Evolutionary conservation across 352 stramenopile species (phyloP).

Genomic region (Globisporangium alternatum): DNA sequence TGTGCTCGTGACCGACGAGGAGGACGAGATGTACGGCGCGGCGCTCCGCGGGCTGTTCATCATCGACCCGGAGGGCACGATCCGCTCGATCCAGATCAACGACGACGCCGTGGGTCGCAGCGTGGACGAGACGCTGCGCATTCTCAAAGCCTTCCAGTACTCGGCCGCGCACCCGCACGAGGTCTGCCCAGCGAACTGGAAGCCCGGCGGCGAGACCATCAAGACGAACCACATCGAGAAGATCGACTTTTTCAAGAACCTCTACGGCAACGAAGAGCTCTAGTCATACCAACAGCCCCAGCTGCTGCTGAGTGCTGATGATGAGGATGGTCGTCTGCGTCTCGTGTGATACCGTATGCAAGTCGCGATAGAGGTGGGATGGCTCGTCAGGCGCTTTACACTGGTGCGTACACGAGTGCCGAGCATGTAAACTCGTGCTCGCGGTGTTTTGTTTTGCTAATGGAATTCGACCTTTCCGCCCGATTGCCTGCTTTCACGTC

Average conservation of each 20-base stretch:
- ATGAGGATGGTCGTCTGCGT: background rate
- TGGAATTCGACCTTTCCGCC: no score
- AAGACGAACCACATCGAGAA: conserved; percentile 82
- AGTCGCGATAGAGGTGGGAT: no score
- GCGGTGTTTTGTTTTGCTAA: no score
- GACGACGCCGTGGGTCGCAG: conserved; percentile 79
- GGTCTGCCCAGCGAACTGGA: conserved; percentile 86
- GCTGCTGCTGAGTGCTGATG: background rate
- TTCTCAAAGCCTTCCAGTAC: conserved; percentile 87
- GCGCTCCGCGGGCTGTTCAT: conserved; percentile 80
- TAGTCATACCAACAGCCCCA: conserved; percentile 18
- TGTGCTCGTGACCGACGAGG: conserved; percentile 79
- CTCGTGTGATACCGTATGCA: background rate
- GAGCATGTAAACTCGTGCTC: no score
- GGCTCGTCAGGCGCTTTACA: no score
- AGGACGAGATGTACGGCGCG: conserved; percentile 76
- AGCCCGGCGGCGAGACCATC: conserved; percentile 77
- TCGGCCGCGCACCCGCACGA: conserved; percentile 69
- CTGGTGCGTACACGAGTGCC: no score
- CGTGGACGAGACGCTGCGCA: conserved; percentile 79
- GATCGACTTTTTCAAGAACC: conserved; percentile 82
- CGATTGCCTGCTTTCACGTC: no score
- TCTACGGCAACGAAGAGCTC: conserved; percentile 61
- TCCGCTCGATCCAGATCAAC: conserved; percentile 86
- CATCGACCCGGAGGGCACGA: conserved; percentile 80